Evolutionary conservation across 768 basidiomycete species (phyloP), one percentile per base, ranked within the genome.

Genomic region (Rhizopogon sp.): DNA sequence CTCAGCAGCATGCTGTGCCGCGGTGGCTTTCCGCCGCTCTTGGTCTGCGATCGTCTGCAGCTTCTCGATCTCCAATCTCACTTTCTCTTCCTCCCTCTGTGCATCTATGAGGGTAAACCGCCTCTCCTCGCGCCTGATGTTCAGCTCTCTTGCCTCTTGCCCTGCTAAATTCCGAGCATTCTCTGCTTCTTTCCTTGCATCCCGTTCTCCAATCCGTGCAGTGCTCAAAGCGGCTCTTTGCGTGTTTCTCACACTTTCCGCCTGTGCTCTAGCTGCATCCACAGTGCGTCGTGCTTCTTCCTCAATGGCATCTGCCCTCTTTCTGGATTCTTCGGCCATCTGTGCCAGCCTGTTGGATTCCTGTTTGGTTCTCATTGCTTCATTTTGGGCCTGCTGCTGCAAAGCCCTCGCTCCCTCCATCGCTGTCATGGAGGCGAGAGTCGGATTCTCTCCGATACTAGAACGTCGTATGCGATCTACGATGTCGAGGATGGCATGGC

Each of bases 1-100:
- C 22, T 67, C 61, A 1, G 65, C 35, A 35, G 35, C 35, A 35
- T 35, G 35, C 11, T 35, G 35, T 13, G 11, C 35, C 9, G 35
- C 35, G 5, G 35, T 37, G 13, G 35, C 35, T 37, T 37, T 37
- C 35, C 13, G 35, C 11, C 35, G 35, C 13, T 37, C 35, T 37
- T 37, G 10, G 3, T 37, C 35, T 37, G 35, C 35, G 35, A 37
- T 37, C 35, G 4, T 35, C 11, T 35, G 35, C 35, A 35, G 35
- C 35, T 35, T 35, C 35, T 35, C 35, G 11, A 35, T 35, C 35
- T 35, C 35, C 35, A 11, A 35, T 35, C 10, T 35, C 35, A 35
- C 35, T 35, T 35, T 35, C 35, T 35, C 35, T 35, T 13, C 35
- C 35, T 35, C 35, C 35, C 35, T 35, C 11, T 35, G 35, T 35